A percentile compares a stretch with the other conserved stretches of the same genome.
These are phyloP conservation scores for Termitomyces sp. DNA, from an alignment of 768 basidiomycete genomes.

Conservation along the genomic window DNA sequence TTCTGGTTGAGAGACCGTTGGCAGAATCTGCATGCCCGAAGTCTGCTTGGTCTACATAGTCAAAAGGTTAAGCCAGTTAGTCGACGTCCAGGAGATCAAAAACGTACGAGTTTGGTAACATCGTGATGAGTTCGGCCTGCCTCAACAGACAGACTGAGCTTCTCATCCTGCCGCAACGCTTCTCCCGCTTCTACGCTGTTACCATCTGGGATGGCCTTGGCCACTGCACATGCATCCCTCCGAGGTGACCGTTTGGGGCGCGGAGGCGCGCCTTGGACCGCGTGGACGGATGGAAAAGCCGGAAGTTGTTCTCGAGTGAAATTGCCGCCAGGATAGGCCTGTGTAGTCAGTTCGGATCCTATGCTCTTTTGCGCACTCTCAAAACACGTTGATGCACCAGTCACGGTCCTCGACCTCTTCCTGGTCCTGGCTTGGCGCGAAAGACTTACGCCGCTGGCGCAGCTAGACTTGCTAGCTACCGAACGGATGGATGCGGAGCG, in stretches of 20 bases:
- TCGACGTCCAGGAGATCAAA: constrained; percentile 3
- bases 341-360: constrained; percentile 22
- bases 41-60: constrained; percentile 13
- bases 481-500: constrained; percentile 39
- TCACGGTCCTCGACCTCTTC: constrained; percentile 49
- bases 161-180: constrained; percentile 1
- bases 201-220: neutral
- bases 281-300: constrained; percentile 7
- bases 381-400: constrained; percentile 21
- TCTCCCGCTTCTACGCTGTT: neutral
- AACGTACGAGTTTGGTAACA: constrained; percentile 31
- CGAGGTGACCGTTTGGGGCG: constrained; percentile 25
- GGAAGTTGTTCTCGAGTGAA: constrained; percentile 20
- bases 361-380: constrained; percentile 19
- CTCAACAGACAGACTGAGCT: neutral
- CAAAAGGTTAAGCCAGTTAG: constrained; percentile 3
- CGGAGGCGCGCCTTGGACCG: constrained; percentile 12
- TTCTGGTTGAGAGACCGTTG: constrained; percentile 19
- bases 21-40: constrained; percentile 15
- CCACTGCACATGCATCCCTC: constrained; percentile 5
- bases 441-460: constrained; percentile 44
- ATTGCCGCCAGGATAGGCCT: constrained; percentile 25
- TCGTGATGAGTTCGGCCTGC: constrained; percentile 11
- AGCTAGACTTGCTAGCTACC: constrained; percentile 44
- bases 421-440: constrained; percentile 48